These are phyloP conservation scores for Eucalyptus tenuipes DNA, from an alignment of 345 rosid genomes.

Conservation along the genomic window DNA sequence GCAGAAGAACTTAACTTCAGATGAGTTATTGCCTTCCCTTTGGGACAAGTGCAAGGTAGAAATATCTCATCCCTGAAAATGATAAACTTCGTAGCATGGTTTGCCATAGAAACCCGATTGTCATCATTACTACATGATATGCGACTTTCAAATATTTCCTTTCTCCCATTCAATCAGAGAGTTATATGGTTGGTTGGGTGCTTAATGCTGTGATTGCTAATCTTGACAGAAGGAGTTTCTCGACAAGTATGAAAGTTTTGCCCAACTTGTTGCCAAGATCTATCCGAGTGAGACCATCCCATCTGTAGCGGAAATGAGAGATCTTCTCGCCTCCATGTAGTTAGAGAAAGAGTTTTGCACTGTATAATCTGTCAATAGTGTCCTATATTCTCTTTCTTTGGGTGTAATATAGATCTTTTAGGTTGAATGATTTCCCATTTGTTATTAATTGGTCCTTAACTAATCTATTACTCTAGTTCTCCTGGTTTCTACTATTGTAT, in stretches of 20 bases:
- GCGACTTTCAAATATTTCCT: background rate
- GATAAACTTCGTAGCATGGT: background rate
- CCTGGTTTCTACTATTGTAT: background rate
- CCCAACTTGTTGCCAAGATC: slow-evolving; percentile 76
- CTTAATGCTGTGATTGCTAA: background rate
- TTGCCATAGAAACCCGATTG: background rate
- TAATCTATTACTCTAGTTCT: background rate
- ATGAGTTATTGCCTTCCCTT: slow-evolving; percentile 80
- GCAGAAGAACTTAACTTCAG: slow-evolving; percentile 92
- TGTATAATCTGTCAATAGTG: background rate
- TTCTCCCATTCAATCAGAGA: background rate
- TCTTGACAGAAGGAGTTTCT: background rate
- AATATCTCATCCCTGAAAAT: background rate
- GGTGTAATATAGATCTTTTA: background rate
- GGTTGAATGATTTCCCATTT: background rate
- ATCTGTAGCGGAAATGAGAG: slow-evolving; percentile 73
- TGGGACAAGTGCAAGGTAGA: slow-evolving; percentile 99
- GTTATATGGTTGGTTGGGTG: background rate
- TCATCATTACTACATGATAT: background rate
- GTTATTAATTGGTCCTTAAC: background rate
- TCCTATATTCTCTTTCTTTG: background rate
- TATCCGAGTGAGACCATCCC: slow-evolving; percentile 72
- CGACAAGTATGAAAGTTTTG: slow-evolving; percentile 46
- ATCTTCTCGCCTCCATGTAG: slow-evolving; percentile 72
- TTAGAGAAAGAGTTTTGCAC: background rate